These are phyloP conservation scores for Coemansia reversa DNA, from an alignment of 192 early-diverging fungal species.

Conservation along the genomic window DNA sequence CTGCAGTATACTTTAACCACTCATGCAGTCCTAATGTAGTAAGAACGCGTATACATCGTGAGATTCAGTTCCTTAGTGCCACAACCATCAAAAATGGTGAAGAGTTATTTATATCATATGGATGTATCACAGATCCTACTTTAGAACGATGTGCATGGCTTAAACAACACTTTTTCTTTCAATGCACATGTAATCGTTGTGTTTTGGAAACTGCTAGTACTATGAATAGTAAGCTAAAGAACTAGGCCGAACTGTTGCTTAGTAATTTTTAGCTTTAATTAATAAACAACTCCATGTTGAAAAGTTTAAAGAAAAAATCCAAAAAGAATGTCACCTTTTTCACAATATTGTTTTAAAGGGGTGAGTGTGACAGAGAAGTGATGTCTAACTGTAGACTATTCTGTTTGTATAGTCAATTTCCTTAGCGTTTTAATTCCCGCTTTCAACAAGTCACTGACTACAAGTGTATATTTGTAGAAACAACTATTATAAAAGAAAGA, in stretches of 20 bases:
- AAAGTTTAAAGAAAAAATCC: too few species aligned
- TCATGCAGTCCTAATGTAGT: conserved; percentile 62
- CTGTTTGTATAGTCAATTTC: too few species aligned
- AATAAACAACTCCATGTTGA: too few species aligned
- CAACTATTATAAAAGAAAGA: too few species aligned
- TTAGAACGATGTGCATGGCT: conserved; percentile 50
- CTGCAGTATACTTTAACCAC: conserved; percentile 69
- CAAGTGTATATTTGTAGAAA: too few species aligned
- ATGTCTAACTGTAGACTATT: too few species aligned
- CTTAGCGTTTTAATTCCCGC: too few species aligned
- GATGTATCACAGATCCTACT: conserved; percentile 49
- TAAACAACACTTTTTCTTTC: conserved; percentile 62
- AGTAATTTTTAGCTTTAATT: too few species aligned
- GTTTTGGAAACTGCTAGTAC: conserved; percentile 32
- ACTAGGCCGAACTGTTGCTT: background rate
- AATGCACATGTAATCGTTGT: conserved; percentile 60
- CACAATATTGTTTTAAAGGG: too few species aligned
- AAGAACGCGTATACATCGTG: conserved; percentile 46
- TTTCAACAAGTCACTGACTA: too few species aligned
- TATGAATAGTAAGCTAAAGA: background rate
- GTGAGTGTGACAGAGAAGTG: too few species aligned
- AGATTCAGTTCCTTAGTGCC: conserved; percentile 56
- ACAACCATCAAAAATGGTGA: conserved; percentile 50
- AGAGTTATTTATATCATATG: conserved; percentile 67
- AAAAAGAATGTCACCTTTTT: too few species aligned